Evolutionary conservation across 371 early-diverging fungal genomes (phyloP), one percentile per base, ranked within the genome.

Genomic region (Mortierella sp.): DNA sequence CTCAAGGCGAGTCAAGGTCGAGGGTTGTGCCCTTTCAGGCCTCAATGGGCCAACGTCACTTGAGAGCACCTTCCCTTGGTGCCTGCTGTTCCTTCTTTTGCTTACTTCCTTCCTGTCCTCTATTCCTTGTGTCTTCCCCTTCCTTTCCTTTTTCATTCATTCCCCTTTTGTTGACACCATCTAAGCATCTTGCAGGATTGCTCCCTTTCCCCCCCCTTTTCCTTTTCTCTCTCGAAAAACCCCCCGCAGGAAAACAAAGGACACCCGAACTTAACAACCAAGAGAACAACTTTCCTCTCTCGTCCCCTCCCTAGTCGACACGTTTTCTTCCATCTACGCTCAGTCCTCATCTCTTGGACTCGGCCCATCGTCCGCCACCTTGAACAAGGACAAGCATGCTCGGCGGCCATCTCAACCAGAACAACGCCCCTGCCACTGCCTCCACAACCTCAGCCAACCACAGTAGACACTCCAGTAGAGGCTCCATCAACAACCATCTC

Each of bases 321-420:
- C 73, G 32, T 18, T 63, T 48, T 44, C 35, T 3, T 79, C n/a
- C 68, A 68, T 41, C 68, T 68, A 63, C 68, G 41, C 41, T 68
- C 68, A 38, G 65, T 65, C 49, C 71, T 32, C 63, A 43, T 49
- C 55, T n/a, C 49, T 43, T 24, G 18, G 38, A 48, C 46, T 14
- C 29, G 54, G 46, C 48, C 16, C 65, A n/a, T 56, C 35, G 48
- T 35, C 41, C 55, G n/a, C 18, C 56, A 56, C 35, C 51, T 5
- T 29, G 24, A 14, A 65, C n/a, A 81, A 58, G 32, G 32, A 1
- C 18, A 60, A 32, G 32, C 68, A 81, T 74, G 82, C 82, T 77
- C n/a, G 82, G 77, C 74, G 35, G 74, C 46, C 76, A 76, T 35
- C 56, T 43, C 48, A 41, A 76, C 76, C 70, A 54, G 43, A 76